These are phyloP conservation scores for Phaeolepiota aurea DNA, from an alignment of 768 basidiomycete species.

Conservation along the genomic window DNA sequence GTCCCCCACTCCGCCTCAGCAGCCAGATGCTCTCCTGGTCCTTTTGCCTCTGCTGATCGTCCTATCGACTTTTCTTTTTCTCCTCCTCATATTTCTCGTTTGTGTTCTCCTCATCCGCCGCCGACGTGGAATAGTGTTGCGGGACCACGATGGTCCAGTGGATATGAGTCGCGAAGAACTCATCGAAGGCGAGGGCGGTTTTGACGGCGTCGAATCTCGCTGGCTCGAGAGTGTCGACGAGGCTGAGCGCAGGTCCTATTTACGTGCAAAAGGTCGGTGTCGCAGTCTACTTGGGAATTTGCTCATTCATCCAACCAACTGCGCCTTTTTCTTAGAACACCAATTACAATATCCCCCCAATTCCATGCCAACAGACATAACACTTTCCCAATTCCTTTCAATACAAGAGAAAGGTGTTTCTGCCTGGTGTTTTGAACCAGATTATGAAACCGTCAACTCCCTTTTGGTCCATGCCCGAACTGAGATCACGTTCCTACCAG, in stretches of 20 bases:
- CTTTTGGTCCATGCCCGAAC: constrained; percentile 92
- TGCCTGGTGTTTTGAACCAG: constrained; percentile 98
- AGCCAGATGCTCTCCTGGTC: constrained; percentile 68
- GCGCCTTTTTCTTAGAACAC: constrained; percentile 42
- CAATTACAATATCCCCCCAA: constrained; percentile 89
- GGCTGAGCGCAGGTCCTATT: constrained; percentile 57
- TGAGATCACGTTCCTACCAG: constrained; percentile 96
- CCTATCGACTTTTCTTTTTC: constrained; percentile 85
- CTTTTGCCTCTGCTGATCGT: constrained; percentile 93
- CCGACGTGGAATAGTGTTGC: constrained; percentile 68
- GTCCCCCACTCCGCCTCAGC: constrained; percentile 19
- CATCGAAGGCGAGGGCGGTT: constrained; percentile 85
- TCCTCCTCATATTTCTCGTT: constrained; percentile 85
- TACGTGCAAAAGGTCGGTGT: constrained; percentile 75
- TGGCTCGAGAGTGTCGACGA: constrained; percentile 88
- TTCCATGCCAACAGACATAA: constrained; percentile 96
- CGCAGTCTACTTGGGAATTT: constrained; percentile 4
- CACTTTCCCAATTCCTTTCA: constrained; percentile 94
- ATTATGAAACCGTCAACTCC: constrained; percentile 90
- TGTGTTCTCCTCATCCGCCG: constrained; percentile 80
- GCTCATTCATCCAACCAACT: constrained; percentile 5
- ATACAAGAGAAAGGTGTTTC: constrained; percentile 99
- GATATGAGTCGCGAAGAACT: constrained; percentile 92
- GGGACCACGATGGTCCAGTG: constrained; percentile 85
- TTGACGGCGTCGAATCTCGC: constrained; percentile 84